A percentile compares a stretch with the other conserved stretches of the same genome.
phyloP scores from a whole-genome alignment of 1,284 basidiomycete species.

The Austroboletus niveus region DNA sequence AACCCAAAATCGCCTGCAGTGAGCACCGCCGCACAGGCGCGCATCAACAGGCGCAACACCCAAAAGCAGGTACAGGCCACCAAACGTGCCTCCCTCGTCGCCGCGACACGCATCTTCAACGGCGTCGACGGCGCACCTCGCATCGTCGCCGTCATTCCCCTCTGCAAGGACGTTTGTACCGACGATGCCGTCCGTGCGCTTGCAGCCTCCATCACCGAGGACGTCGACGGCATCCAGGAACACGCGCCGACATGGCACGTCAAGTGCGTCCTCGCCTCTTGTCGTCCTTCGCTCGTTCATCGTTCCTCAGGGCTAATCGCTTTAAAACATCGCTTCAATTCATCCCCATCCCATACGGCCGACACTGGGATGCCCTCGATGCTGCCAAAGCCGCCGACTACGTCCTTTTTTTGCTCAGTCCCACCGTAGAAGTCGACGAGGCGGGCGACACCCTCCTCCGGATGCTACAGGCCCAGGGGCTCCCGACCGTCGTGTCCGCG shows the following conservation, averaged over 20 bases:
- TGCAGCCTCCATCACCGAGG: constrained; percentile 62
- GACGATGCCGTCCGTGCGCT: constrained; percentile 55
- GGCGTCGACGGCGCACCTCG: constrained; percentile 78
- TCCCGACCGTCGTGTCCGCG: constrained; percentile 71
- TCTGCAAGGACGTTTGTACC: constrained; percentile 67
- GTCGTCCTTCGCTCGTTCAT: constrained; percentile 1
- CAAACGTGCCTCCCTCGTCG: constrained; percentile 70
- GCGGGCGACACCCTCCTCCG: constrained; percentile 93
- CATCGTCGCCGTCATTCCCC: constrained; percentile 77
- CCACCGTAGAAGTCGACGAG: constrained; percentile 76
- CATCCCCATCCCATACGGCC: constrained; percentile 68
- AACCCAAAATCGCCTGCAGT: constrained; percentile 48
- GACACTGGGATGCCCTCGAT: constrained; percentile 81
- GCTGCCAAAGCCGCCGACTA: constrained; percentile 91
- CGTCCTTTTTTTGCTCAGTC: constrained; percentile 82
- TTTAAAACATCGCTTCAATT: constrained; percentile 92
- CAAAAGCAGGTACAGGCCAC: constrained; percentile 74
- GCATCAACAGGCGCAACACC: constrained; percentile 72
- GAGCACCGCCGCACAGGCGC: constrained; percentile 50
- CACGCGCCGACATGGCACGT: constrained; percentile 54
- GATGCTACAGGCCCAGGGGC: constrained; percentile 78
- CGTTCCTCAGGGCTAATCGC: constrained; percentile 65
- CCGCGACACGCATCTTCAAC: constrained; percentile 71
- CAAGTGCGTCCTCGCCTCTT: constrained; percentile 44
- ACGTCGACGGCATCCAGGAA: constrained; percentile 30